These are phyloP conservation scores for Tolypocladium ophioglossoides DNA, from an alignment of 2,329 filamentous ascomycete species.

Conservation along the genomic window DNA sequence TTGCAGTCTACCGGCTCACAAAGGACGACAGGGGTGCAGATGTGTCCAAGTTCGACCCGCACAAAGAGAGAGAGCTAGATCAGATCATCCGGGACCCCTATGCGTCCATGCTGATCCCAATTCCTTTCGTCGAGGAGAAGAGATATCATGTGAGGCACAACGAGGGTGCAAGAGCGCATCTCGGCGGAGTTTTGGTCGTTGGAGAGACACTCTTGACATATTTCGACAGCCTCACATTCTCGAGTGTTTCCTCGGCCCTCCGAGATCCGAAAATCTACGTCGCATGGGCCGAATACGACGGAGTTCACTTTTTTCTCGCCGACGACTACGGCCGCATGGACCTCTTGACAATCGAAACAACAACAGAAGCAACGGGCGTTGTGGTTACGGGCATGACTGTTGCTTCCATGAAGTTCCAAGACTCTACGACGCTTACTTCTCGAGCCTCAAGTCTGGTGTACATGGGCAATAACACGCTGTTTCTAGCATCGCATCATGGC, in stretches of 20 bases:
- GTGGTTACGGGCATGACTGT: conserved; percentile 66
- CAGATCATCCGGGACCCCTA: conserved; percentile 43
- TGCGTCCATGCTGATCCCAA: conserved; percentile 51
- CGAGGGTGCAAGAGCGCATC: conserved; percentile 40
- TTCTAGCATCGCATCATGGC: conserved; percentile 85
- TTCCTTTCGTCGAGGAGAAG: conserved; percentile 46
- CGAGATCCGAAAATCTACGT: conserved; percentile 75
- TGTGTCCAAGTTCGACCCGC: conserved; percentile 43
- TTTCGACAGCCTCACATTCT: conserved; percentile 66
- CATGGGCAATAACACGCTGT: conserved; percentile 61
- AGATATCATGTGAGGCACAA: conserved; percentile 49
- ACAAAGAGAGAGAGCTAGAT: conserved; percentile 44
- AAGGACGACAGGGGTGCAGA: conserved; percentile 45
- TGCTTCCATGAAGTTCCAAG: conserved; percentile 25
- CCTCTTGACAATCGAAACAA: conserved; percentile 67
- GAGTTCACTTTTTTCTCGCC: conserved; percentile 72
- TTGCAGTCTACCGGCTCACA: conserved; percentile 50
- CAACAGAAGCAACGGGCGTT: conserved; percentile 51
- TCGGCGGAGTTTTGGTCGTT: conserved; percentile 63
- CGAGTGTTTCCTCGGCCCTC: conserved; percentile 53
- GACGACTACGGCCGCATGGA: conserved; percentile 86
- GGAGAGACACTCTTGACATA: conserved; percentile 78
- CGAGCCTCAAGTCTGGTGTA: conserved; percentile 72
- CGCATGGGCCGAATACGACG: conserved; percentile 81
- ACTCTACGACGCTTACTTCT: conserved; percentile 40